A percentile compares a stretch with the other conserved stretches of the same genome.
Conservation (phyloP, 768 basidiomycete genomes). For the Boletus sp. region DNA sequence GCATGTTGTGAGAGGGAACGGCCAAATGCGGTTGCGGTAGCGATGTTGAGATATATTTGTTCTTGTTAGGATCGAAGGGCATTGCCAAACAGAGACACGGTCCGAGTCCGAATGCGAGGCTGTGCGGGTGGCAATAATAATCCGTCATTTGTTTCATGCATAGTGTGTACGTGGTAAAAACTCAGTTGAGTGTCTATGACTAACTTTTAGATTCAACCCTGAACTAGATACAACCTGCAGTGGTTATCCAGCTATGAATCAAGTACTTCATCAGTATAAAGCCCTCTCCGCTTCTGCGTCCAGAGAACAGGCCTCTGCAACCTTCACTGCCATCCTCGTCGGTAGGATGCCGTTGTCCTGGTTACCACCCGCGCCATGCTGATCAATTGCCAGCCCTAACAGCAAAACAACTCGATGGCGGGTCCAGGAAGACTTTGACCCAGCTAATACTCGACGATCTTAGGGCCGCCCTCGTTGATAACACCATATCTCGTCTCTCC, state of each 20-base stretch:
- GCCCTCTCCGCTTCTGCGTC: constrained; percentile 13
- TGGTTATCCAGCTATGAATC: constrained; percentile 13
- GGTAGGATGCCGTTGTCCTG: constrained; percentile 13
- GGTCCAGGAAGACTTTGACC: constrained; percentile 53
- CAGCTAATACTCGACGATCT: constrained; percentile 61
- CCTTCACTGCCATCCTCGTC: constrained; percentile 11
- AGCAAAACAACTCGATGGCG: constrained; percentile 31
- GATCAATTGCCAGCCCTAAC: constrained; percentile 11
- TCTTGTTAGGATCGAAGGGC: constrained; percentile 17
- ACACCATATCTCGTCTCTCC: constrained; percentile 47
- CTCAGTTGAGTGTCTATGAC: not conserved
- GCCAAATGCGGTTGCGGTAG: constrained; percentile 1
- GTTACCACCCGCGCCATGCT: constrained; percentile 7
- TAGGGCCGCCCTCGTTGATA: constrained; percentile 31
- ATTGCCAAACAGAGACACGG: constrained; percentile 16
- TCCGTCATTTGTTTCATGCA: not conserved
- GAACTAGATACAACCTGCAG: not conserved
- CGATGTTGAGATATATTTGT: constrained; percentile 16
- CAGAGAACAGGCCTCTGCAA: not conserved
- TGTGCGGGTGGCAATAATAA: constrained; percentile 8
- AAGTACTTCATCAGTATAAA: constrained; percentile 16
- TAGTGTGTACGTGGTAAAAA: not conserved
- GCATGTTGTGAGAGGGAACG: constrained; percentile 9
- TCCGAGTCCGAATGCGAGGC: constrained; percentile 12
- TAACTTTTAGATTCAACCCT: not conserved